Percentiles rank a stretch among this genome's conserved stretches.
Conservation (phyloP, 2,329 filamentous ascomycete genomes). For the Cercospora berteroae region DNA sequence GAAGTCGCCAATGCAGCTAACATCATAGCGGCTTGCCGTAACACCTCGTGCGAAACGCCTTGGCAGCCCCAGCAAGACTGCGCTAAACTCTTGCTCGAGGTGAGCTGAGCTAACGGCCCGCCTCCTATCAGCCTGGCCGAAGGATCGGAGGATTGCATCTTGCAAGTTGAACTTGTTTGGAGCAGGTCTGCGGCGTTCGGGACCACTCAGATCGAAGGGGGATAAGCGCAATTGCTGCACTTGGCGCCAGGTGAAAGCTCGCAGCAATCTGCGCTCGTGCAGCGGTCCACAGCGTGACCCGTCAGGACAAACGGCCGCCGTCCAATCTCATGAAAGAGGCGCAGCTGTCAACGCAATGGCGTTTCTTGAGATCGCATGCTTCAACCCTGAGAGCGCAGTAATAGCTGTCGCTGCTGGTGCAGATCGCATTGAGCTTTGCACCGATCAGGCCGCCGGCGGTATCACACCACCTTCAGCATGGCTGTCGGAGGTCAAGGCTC, state of each 20-base stretch:
- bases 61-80: neutral
- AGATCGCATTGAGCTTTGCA: slow-evolving; percentile 54
- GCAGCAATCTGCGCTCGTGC: neutral
- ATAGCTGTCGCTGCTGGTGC: slow-evolving; percentile 46
- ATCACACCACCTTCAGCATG: slow-evolving; percentile 41
- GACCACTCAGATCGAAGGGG: neutral
- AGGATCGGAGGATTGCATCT: neutral
- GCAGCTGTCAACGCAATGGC: slow-evolving; percentile 20
- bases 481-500: slow-evolving; percentile 31
- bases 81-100: neutral
- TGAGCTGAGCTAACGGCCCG: neutral
- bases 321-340: neutral
- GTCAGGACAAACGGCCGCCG: neutral
- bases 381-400: slow-evolving; percentile 46
- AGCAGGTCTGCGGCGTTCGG: neutral
- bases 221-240: neutral
- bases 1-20: neutral
- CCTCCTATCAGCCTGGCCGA: neutral
- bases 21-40: neutral
- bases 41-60: neutral
- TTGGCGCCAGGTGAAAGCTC: neutral
- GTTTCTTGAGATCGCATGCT: slow-evolving; percentile 52
- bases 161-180: neutral
- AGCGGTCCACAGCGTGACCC: neutral
- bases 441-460: slow-evolving; percentile 43